Evolutionary conservation across 2,329 filamentous ascomycete genomes (phyloP).

Genomic region (Epichloe elymi): DNA sequence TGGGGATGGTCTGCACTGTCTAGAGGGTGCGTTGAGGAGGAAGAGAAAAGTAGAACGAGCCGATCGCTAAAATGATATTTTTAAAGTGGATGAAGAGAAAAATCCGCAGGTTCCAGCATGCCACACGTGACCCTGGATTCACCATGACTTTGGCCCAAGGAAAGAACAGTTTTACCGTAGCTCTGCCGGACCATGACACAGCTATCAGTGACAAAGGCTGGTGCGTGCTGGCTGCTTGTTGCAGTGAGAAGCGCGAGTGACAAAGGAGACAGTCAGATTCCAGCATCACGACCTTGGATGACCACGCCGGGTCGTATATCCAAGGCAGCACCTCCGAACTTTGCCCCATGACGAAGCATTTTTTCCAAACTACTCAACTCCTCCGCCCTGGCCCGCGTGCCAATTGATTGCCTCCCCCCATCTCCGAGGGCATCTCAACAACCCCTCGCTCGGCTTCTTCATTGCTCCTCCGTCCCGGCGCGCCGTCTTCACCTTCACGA

Average conservation of each 20-base stretch:
- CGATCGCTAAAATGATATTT: not conserved
- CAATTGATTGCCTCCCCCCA: constrained; percentile 11
- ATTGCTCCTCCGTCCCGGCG: not conserved
- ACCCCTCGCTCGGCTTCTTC: not conserved
- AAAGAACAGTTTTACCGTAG: constrained; percentile 1
- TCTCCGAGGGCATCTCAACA: not conserved
- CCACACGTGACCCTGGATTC: constrained; percentile 7
- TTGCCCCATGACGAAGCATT: constrained; percentile 1
- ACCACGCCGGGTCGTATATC: not conserved
- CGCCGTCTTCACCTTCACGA: not conserved
- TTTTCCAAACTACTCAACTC: not conserved
- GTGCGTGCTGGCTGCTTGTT: not conserved
- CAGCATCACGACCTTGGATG: not conserved
- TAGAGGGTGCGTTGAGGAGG: constrained; percentile 57
- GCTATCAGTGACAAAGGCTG: not conserved
- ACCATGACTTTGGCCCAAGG: not conserved
- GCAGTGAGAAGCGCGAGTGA: not conserved
- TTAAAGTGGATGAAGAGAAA: not conserved
- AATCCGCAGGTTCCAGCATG: not conserved
- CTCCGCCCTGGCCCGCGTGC: constrained; percentile 12
- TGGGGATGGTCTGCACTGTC: constrained; percentile 74
- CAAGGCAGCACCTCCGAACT: not conserved
- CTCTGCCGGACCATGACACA: constrained; percentile 9
- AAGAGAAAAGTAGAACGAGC: constrained; percentile 29
- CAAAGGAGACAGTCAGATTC: not conserved